phyloP scores from a whole-genome alignment of 208 protist species.

The Trypanosoma theileri region DNA sequence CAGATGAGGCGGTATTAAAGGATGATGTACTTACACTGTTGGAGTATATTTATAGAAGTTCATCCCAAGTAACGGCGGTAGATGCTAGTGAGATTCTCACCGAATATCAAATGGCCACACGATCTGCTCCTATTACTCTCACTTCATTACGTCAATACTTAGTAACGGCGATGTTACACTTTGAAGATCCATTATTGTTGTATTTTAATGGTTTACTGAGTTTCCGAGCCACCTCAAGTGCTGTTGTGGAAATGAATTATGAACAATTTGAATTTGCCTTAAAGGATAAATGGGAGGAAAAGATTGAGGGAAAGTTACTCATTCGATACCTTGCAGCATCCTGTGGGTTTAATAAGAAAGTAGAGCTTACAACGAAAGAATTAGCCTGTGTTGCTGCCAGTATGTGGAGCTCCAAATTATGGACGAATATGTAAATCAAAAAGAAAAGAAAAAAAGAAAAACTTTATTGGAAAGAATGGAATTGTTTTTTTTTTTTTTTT shows the following conservation, averaged over 20 bases:
- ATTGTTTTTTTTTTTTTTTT: neutral
- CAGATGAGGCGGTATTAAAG: slow-evolving; percentile 45
- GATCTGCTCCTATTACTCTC: slow-evolving; percentile 71
- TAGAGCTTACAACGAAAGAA: slow-evolving; percentile 60
- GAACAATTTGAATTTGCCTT: slow-evolving; percentile 63
- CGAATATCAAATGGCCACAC: slow-evolving; percentile 81
- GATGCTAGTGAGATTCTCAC: slow-evolving; percentile 59
- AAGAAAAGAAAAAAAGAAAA: too few relatives aligned
- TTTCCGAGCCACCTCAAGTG: slow-evolving; percentile 38
- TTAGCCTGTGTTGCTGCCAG: slow-evolving; percentile 70
- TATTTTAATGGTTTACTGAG: slow-evolving; percentile 78
- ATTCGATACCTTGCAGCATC: slow-evolving; percentile 69
- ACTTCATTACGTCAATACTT: slow-evolving; percentile 73
- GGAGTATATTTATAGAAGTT: slow-evolving; percentile 76
- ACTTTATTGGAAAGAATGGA: neutral
- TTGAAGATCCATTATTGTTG: slow-evolving; percentile 77
- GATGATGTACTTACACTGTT: slow-evolving; percentile 76
- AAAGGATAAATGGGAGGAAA: slow-evolving; percentile 57
- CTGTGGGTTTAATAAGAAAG: slow-evolving; percentile 68
- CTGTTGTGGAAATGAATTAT: slow-evolving; percentile 60
- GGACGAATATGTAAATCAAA: slow-evolving; percentile 34
- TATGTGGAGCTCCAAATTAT: slow-evolving; percentile 74
- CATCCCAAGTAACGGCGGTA: slow-evolving; percentile 49
- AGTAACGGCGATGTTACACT: slow-evolving; percentile 68
- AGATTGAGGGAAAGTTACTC: slow-evolving; percentile 50